Conservation (phyloP, 2,329 filamentous ascomycete species). For the Phialophora tarda region DNA sequence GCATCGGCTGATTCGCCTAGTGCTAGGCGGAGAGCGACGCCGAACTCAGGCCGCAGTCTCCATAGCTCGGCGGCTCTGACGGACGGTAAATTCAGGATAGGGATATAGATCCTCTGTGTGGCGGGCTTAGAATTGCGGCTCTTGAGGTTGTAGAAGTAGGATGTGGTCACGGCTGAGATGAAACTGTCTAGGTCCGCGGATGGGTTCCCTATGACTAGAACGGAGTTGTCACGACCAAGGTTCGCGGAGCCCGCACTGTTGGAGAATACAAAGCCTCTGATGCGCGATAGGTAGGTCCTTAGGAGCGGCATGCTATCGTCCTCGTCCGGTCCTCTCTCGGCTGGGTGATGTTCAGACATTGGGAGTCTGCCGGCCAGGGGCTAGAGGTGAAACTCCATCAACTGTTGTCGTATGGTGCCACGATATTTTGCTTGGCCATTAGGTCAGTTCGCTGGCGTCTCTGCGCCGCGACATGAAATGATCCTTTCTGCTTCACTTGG, state of each 20-base stretch:
- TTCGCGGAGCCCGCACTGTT: neutral
- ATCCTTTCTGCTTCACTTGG: neutral
- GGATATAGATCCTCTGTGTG: slow-evolving; percentile 55
- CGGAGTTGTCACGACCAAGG: neutral
- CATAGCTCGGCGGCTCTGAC: slow-evolving; percentile 55
- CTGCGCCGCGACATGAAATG: no score
- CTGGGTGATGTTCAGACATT: neutral
- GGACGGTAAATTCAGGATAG: slow-evolving; percentile 63
- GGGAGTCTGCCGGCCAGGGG: neutral
- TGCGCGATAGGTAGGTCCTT: slow-evolving; percentile 11
- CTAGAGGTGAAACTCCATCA: neutral
- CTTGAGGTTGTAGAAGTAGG: slow-evolving; percentile 58
- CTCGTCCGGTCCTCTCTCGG: neutral
- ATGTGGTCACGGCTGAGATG: slow-evolving; percentile 65
- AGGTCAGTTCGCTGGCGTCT: neutral
- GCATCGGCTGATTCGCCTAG: slow-evolving; percentile 48
- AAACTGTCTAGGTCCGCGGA: slow-evolving; percentile 68
- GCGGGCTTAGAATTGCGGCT: slow-evolving; percentile 42
- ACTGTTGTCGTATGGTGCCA: neutral
- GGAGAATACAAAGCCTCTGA: slow-evolving; percentile 1
- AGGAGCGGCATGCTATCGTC: slow-evolving; percentile 5
- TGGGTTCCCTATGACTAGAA: slow-evolving; percentile 52
- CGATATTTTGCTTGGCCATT: neutral
- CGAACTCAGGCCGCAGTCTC: slow-evolving; percentile 63
- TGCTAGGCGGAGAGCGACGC: slow-evolving; percentile 60